These are phyloP conservation scores for Nymphaea colorata DNA, from an alignment of 164 flowering plant species.

Conservation along the genomic window DNA sequence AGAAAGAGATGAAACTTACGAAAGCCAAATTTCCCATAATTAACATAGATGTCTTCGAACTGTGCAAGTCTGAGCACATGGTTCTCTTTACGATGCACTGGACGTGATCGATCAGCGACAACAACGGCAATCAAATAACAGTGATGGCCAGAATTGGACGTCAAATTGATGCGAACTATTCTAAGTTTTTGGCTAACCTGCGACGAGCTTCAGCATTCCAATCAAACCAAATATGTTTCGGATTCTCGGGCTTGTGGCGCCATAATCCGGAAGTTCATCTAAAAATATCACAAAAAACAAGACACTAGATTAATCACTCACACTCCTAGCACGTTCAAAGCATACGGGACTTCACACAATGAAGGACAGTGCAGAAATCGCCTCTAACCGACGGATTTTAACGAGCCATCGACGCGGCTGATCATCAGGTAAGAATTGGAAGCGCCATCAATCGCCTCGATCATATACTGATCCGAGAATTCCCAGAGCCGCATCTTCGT, in stretches of 20 bases:
- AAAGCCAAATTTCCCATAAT: neutral
- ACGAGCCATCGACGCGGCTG: slow-evolving; percentile 70
- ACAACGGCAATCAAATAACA: neutral
- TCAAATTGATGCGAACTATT: neutral
- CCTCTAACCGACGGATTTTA: slow-evolving; percentile 54
- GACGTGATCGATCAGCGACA: neutral
- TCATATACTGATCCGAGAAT: slow-evolving; percentile 72
- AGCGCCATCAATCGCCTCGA: slow-evolving; percentile 88
- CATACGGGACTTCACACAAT: neutral
- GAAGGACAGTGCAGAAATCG: neutral
- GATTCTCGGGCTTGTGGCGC: slow-evolving; percentile 61
- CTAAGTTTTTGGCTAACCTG: slow-evolving; percentile 35
- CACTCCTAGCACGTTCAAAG: neutral
- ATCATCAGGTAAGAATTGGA: slow-evolving; percentile 45
- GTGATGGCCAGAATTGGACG: neutral
- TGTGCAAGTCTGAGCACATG: neutral
- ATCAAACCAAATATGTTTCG: slow-evolving; percentile 68
- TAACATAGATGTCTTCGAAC: neutral
- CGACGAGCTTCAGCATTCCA: slow-evolving; percentile 79
- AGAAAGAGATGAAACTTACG: slow-evolving; percentile 1
- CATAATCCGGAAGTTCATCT: slow-evolving; percentile 57
- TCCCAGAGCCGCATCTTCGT: slow-evolving; percentile 85
- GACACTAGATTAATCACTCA: neutral
- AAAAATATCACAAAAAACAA: slow-evolving; percentile 3
- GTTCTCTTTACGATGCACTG: neutral